A percentile compares a stretch with the other conserved stretches of the same genome.
Conservation (phyloP, 805 yeast species). For the Dipodascopsis uninucleata region DNA sequence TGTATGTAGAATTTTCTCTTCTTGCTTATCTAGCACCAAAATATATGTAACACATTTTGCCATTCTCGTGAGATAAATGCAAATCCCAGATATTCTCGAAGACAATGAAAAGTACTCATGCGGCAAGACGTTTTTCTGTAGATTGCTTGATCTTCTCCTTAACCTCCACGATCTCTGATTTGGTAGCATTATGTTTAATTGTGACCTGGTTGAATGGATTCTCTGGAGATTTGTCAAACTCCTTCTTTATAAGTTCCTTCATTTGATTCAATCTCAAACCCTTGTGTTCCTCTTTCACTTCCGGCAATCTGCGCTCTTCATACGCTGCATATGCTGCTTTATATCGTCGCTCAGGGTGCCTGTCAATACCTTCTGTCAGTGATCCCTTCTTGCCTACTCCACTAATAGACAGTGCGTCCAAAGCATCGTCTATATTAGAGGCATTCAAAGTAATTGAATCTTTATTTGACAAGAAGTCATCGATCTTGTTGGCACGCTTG, state of each 20-base stretch:
- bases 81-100: too few relatives aligned
- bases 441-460: constrained; percentile 49
- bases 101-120: too few relatives aligned
- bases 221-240: constrained; percentile 73
- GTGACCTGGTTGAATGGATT: constrained; percentile 83
- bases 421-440: constrained; percentile 70
- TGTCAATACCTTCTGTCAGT: constrained; percentile 51
- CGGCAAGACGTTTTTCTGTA: constrained; percentile 44
- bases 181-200: constrained; percentile 57
- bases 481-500: constrained; percentile 58
- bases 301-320: constrained; percentile 70
- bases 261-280: constrained; percentile 77
- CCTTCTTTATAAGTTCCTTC: constrained; percentile 70
- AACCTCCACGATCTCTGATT: constrained; percentile 47
- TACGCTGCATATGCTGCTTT: constrained; percentile 73
- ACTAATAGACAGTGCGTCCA: constrained; percentile 71
- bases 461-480: constrained; percentile 59
- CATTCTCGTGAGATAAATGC: too few relatives aligned
- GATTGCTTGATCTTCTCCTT: constrained; percentile 48
- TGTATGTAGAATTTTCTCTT: too few relatives aligned
- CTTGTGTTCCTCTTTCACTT: constrained; percentile 67
- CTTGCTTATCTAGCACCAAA: too few relatives aligned
- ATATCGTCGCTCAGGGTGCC: constrained; percentile 86
- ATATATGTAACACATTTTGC: too few relatives aligned
- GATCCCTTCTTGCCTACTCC: constrained; percentile 37